Conservation (phyloP, 2,329 filamentous ascomycete genomes). For the Cercospora sp. region DNA sequence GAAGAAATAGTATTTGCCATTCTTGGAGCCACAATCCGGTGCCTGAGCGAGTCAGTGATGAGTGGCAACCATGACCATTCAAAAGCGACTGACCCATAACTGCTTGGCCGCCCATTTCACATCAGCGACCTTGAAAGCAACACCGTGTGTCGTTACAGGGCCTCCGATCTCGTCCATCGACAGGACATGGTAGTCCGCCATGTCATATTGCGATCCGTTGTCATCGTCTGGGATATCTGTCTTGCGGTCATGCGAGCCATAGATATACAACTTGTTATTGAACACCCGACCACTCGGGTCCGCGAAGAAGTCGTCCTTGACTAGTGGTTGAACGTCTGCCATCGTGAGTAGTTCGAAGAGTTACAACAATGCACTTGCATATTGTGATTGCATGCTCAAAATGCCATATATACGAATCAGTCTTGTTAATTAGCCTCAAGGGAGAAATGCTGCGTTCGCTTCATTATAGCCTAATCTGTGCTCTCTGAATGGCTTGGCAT, state of each 20-base stretch:
- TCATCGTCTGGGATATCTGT: conserved; percentile 75
- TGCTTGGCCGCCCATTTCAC: conserved; percentile 78
- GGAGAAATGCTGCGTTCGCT: not conserved
- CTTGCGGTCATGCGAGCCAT: conserved; percentile 77
- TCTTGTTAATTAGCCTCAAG: not conserved
- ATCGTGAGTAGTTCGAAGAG: conserved; percentile 14
- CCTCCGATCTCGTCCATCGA: conserved; percentile 58
- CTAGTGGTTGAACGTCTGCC: conserved; percentile 57
- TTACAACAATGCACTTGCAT: not conserved
- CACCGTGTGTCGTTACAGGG: conserved; percentile 69
- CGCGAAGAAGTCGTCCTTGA: conserved; percentile 74
- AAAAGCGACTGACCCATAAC: conserved; percentile 56
- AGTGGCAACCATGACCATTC: not conserved
- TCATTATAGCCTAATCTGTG: conserved; percentile 3
- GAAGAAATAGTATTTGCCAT: conserved; percentile 73
- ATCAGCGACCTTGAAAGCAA: conserved; percentile 64
- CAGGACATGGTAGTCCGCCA: conserved; percentile 81
- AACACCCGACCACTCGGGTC: conserved; percentile 81
- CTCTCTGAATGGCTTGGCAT: not conserved
- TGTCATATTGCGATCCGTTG: conserved; percentile 83
- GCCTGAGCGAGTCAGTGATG: conserved; percentile 44
- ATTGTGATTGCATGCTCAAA: not conserved
- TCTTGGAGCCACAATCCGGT: conserved; percentile 68
- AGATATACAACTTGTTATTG: conserved; percentile 72
- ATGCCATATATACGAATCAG: not conserved